Evolutionary conservation across 2,329 filamentous ascomycete genomes (phyloP).

Genomic region (Apiospora malaysiana): DNA sequence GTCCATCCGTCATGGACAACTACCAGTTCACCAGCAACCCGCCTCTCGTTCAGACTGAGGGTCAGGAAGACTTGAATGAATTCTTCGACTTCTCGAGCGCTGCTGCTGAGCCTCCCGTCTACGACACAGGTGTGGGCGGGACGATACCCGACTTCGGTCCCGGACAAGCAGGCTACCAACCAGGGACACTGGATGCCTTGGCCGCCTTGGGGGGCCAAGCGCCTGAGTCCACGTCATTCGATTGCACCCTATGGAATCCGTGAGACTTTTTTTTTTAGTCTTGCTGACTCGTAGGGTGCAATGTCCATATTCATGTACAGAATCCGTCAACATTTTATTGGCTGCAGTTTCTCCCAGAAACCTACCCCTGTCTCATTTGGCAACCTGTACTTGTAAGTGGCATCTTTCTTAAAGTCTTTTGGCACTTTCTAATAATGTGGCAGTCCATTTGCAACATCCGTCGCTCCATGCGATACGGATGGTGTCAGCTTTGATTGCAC

Average conservation of each 20-base stretch:
- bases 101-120: background rate
- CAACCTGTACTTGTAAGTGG: background rate
- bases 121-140: background rate
- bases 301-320: too few relatives aligned
- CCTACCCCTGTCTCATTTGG: background rate
- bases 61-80: background rate
- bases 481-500: background rate
- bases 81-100: background rate
- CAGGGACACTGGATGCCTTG: background rate
- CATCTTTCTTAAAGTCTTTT: background rate
- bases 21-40: background rate
- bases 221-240: background rate
- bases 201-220: background rate
- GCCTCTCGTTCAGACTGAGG: background rate
- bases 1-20: background rate
- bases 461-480: background rate
- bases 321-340: too few relatives aligned
- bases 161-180: background rate
- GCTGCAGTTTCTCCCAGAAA: background rate
- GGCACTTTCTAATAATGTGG: background rate
- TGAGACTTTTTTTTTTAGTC: constrained; percentile 1
- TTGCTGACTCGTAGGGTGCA: constrained; percentile 2
- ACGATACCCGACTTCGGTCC: background rate
- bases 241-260: background rate
- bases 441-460: background rate